Evolutionary conservation across 2,329 filamentous ascomycete genomes (phyloP).

Genomic region (Sporothrix dimorphospora): DNA sequence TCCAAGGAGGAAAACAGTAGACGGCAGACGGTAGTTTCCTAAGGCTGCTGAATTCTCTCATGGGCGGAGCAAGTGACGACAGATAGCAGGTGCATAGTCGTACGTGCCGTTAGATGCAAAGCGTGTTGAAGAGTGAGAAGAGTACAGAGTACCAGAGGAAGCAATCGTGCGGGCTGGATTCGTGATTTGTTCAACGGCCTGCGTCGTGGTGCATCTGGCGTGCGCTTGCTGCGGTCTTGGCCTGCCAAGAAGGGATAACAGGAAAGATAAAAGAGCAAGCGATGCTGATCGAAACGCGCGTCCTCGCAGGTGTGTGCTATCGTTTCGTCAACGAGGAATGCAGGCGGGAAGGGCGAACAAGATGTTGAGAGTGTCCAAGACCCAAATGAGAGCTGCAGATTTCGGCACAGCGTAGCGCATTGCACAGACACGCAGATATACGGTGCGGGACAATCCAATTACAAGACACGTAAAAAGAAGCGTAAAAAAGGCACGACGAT

Average conservation of each 20-base stretch:
- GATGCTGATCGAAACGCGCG: constrained; percentile 26
- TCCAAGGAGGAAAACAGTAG: background rate
- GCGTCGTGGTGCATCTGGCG: constrained; percentile 14
- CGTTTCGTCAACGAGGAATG: constrained; percentile 7
- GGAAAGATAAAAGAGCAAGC: background rate
- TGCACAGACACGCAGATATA: constrained; percentile 10
- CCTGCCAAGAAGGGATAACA: background rate
- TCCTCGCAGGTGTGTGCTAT: constrained; percentile 6
- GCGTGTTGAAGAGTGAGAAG: background rate
- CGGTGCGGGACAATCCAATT: constrained; percentile 2
- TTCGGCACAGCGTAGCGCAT: constrained; percentile 20
- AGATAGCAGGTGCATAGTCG: background rate
- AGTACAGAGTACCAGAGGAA: background rate
- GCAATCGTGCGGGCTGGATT: background rate
- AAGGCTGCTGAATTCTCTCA: background rate
- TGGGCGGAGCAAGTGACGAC: background rate
- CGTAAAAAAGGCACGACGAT: background rate
- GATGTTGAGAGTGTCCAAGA: constrained; percentile 9
- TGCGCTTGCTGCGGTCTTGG: constrained; percentile 1
- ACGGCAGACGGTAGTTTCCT: too few species aligned
- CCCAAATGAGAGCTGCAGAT: constrained; percentile 6
- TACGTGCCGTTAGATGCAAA: background rate
- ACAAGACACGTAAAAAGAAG: background rate
- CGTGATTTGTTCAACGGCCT: constrained; percentile 10
- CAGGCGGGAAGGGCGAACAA: background rate